Conservation (phyloP, 345 rosid genomes). For the Physaria fendleri region DNA sequence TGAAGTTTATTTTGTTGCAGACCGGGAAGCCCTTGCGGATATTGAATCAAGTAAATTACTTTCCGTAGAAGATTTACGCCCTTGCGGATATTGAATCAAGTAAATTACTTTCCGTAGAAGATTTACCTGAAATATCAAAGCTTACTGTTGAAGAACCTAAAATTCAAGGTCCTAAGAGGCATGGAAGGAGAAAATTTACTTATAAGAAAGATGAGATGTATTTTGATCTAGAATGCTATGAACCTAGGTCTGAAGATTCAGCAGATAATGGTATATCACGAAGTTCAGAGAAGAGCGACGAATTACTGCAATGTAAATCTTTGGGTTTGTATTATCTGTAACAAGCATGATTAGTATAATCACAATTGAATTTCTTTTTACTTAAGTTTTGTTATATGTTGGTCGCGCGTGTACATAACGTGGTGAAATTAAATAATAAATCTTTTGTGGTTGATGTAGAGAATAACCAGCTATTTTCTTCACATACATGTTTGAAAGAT, state of each 20-base stretch:
- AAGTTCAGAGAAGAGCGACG: constrained; percentile 35
- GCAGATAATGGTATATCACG: constrained; percentile 35
- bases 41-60: constrained; percentile 50
- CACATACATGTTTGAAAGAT: too few relatives aligned
- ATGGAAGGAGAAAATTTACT: constrained; percentile 85
- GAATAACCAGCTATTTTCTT: too few relatives aligned
- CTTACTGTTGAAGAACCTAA: constrained; percentile 50
- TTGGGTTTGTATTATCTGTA: too few relatives aligned
- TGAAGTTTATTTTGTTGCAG: constrained; percentile 29
- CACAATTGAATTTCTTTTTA: too few relatives aligned
- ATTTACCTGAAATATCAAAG: constrained; percentile 53
- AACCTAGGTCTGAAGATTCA: constrained; percentile 28
- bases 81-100: constrained; percentile 62
- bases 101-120: constrained; percentile 46
- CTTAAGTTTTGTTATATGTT: too few relatives aligned
- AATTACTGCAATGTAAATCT: constrained; percentile 42
- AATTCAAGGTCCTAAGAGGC: constrained; percentile 58
- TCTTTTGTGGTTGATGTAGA: too few relatives aligned
- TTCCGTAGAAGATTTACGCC: constrained; percentile 40
- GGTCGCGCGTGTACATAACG: too few relatives aligned
- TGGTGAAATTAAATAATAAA: too few relatives aligned
- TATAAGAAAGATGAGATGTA: constrained; percentile 53
- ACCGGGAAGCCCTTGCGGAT: constrained; percentile 92
- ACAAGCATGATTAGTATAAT: too few relatives aligned
- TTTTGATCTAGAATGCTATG: constrained; percentile 39